Conservation (phyloP, 108 stramenopile genomes). For the Epithemia pelagica region DNA sequence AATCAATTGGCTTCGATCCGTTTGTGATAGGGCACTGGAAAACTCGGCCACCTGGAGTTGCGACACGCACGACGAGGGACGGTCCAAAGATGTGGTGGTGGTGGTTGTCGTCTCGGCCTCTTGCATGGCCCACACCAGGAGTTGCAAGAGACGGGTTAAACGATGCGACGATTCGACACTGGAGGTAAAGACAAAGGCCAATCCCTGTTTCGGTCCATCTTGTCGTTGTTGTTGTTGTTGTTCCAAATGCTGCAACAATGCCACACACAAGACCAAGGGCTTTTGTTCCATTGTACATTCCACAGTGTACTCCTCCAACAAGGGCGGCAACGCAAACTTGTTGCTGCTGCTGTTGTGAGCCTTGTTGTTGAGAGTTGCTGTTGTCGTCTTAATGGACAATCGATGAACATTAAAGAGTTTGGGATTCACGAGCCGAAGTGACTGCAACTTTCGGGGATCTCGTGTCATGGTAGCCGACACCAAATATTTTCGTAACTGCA, state of each 20-base stretch:
- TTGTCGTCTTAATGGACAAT: conserved; percentile 17
- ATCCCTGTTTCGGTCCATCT: conserved; percentile 1
- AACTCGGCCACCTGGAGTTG: conserved; percentile 53
- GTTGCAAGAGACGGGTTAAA: conserved; percentile 79
- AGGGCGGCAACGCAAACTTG: conserved; percentile 45
- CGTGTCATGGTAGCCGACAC: conserved; percentile 92
- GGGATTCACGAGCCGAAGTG: conserved; percentile 79
- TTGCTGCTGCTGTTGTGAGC: conserved; percentile 8
- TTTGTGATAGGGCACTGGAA: conserved; percentile 59
- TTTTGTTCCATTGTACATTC: conserved; percentile 69
- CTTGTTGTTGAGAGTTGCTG: conserved; percentile 3
- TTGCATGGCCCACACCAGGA: conserved; percentile 59
- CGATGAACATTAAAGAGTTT: conserved; percentile 80
- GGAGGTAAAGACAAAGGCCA: conserved; percentile 83
- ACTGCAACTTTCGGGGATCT: conserved; percentile 91
- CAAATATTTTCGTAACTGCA: conserved; percentile 66
- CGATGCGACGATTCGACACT: conserved; percentile 93
- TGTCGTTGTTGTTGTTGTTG: conserved; percentile 12
- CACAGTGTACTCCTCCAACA: conserved; percentile 31
- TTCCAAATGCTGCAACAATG: conserved; percentile 55
- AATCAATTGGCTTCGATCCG: conserved; percentile 54
- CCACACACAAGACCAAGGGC: conserved; percentile 81
- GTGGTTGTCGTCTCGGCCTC: conserved; percentile 10
- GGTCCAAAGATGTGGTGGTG: background rate
- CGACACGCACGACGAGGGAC: conserved; percentile 8